phyloP scores from a whole-genome alignment of 2,329 filamentous ascomycete species.

The Ceratocystis smalleyi region DNA sequence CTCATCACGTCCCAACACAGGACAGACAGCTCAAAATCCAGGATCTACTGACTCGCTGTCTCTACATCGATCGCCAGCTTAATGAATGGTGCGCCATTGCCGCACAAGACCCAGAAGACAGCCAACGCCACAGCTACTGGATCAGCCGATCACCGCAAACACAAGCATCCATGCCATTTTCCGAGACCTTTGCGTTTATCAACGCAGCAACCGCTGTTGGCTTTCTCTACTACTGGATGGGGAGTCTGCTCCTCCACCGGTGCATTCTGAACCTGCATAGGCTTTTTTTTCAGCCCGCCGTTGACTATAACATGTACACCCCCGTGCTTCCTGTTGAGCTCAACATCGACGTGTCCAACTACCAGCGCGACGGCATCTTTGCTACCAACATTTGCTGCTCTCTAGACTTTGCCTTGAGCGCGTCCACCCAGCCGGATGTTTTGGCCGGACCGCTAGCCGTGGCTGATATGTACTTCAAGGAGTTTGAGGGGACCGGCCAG shows the following conservation, averaged over 20 bases:
- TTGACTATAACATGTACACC: constrained; percentile 26
- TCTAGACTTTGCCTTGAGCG: constrained; percentile 32
- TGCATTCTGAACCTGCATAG: constrained; percentile 33
- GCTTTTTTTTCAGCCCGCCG: constrained; percentile 30
- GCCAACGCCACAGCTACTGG: constrained; percentile 24
- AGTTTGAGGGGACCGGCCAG: constrained; percentile 26
- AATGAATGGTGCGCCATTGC: constrained; percentile 31
- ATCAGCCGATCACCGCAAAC: constrained; percentile 19
- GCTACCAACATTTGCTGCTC: constrained; percentile 36
- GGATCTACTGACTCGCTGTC: constrained; percentile 33
- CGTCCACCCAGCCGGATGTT: constrained; percentile 33
- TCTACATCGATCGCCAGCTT: constrained; percentile 34
- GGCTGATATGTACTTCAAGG: constrained; percentile 29
- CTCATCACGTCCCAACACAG: constrained; percentile 27
- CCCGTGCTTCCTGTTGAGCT: constrained; percentile 27
- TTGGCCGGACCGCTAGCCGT: constrained; percentile 30
- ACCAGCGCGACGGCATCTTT: constrained; percentile 30
- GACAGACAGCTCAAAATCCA: constrained; percentile 31
- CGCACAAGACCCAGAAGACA: constrained; percentile 20
- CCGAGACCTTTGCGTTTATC: constrained; percentile 31
- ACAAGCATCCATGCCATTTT: constrained; percentile 28
- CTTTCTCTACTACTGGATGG: constrained; percentile 40
- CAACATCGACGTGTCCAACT: constrained; percentile 29
- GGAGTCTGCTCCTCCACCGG: constrained; percentile 34
- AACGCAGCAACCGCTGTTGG: constrained; percentile 31